Evolutionary conservation across 306 rosid species (phyloP).

Genomic region (Comarum palustre): DNA sequence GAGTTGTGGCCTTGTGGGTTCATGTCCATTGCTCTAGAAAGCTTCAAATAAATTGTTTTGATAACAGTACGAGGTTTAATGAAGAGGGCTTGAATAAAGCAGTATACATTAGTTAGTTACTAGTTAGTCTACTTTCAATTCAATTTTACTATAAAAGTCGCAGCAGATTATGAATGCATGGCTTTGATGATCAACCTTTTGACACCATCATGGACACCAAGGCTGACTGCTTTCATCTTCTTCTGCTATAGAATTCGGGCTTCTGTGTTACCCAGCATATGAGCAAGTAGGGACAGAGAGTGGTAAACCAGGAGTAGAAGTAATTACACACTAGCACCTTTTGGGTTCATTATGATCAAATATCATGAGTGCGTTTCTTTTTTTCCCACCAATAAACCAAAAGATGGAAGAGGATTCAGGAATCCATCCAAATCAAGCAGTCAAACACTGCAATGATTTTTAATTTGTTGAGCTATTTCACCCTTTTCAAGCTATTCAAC

Average conservation of each 20-base stretch:
- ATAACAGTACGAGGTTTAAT: neutral
- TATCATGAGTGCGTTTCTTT: neutral
- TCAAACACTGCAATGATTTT: neutral
- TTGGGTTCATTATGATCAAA: neutral
- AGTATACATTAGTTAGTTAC: neutral
- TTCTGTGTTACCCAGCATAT: neutral
- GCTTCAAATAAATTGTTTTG: slow-evolving; percentile 3
- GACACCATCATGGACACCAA: slow-evolving; percentile 8
- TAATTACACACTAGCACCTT: neutral
- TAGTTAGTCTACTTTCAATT: slow-evolving; percentile 14
- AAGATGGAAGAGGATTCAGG: neutral
- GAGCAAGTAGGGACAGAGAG: neutral
- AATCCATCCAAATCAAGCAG: neutral
- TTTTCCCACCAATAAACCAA: neutral
- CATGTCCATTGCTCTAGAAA: neutral
- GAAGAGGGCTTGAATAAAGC: slow-evolving; percentile 11
- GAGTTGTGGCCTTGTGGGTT: slow-evolving; percentile 1
- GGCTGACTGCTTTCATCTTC: neutral
- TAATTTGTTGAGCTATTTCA: neutral
- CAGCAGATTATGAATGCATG: slow-evolving; percentile 13
- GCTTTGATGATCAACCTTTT: slow-evolving; percentile 18
- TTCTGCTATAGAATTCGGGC: neutral
- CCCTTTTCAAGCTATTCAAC: neutral
- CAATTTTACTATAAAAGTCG: slow-evolving; percentile 16
- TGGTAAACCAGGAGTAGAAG: neutral